Evolutionary conservation across 345 rosid species (phyloP).

Genomic region (Eucalyptus urophylla): DNA sequence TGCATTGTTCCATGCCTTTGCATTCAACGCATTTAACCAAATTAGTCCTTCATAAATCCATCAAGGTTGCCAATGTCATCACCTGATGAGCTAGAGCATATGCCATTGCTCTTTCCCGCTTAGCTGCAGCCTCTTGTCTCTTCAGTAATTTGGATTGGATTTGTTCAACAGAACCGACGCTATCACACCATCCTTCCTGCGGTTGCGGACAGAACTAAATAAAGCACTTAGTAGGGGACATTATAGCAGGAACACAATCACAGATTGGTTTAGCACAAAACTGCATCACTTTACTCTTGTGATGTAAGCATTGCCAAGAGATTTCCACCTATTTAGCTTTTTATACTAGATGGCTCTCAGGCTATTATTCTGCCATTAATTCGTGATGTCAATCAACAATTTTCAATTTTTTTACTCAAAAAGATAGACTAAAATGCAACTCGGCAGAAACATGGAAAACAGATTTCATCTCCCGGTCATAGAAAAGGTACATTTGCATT

Average conservation of each 20-base stretch:
- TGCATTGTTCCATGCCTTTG: neutral
- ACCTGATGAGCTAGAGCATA: slow-evolving; percentile 99
- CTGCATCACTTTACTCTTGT: neutral
- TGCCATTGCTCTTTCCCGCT: slow-evolving; percentile 99
- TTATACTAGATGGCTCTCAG: neutral
- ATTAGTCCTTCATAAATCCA: neutral
- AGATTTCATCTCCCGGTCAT: neutral
- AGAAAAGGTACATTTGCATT: neutral
- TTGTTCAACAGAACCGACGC: slow-evolving; percentile 89
- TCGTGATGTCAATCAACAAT: neutral
- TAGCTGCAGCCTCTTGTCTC: slow-evolving; percentile 98
- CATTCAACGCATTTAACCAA: neutral
- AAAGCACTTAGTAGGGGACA: neutral
- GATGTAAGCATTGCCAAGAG: neutral
- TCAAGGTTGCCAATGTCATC: neutral
- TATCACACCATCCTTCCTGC: slow-evolving; percentile 98
- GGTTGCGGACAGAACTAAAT: neutral
- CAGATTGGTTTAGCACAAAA: neutral
- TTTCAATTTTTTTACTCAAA: neutral
- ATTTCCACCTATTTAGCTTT: neutral
- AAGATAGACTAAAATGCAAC: neutral
- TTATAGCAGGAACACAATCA: neutral
- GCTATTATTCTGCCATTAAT: neutral
- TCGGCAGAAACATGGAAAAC: neutral
- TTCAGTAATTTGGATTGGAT: slow-evolving; percentile 87